phyloP scores from a whole-genome alignment of 2,329 filamentous ascomycete genomes.

The Fusarium abutilonis region DNA sequence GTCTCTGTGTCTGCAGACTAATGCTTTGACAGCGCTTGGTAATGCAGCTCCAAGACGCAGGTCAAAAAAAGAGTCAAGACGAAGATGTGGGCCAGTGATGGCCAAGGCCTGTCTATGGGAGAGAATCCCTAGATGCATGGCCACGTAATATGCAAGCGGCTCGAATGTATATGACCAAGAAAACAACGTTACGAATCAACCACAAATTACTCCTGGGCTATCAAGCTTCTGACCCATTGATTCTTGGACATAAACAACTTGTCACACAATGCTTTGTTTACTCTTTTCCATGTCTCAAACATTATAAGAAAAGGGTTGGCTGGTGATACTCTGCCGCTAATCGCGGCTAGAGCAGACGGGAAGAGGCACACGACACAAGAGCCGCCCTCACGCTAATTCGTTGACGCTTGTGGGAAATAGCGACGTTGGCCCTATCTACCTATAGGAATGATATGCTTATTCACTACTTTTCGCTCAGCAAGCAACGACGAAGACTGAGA shows the following conservation, averaged over 20 bases:
- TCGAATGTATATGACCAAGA: slow-evolving; percentile 8
- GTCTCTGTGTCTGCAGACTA: slow-evolving; percentile 23
- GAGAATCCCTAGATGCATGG: background rate
- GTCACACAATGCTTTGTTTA: background rate
- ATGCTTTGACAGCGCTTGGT: slow-evolving; percentile 36
- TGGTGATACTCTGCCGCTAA: background rate
- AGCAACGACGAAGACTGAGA: background rate
- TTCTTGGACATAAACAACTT: background rate
- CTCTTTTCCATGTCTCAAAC: background rate
- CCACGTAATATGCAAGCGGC: slow-evolving; percentile 17
- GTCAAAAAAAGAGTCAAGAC: slow-evolving; percentile 10
- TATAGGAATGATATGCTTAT: background rate
- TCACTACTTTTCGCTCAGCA: slow-evolving; percentile 9
- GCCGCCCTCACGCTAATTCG: slow-evolving; percentile 11
- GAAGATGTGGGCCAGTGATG: slow-evolving; percentile 1
- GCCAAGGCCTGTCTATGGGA: background rate
- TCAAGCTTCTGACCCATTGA: background rate
- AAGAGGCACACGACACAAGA: slow-evolving; percentile 25
- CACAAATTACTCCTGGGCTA: background rate
- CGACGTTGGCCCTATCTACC: slow-evolving; percentile 4
- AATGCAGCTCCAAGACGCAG: slow-evolving; percentile 13
- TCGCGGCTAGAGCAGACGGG: slow-evolving; percentile 1
- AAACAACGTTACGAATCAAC: background rate
- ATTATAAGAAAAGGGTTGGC: background rate
- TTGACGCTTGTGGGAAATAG: slow-evolving; percentile 4